phyloP scores from a whole-genome alignment of 2,329 filamentous ascomycete genomes.

The Coleophoma eucalyptorum region DNA sequence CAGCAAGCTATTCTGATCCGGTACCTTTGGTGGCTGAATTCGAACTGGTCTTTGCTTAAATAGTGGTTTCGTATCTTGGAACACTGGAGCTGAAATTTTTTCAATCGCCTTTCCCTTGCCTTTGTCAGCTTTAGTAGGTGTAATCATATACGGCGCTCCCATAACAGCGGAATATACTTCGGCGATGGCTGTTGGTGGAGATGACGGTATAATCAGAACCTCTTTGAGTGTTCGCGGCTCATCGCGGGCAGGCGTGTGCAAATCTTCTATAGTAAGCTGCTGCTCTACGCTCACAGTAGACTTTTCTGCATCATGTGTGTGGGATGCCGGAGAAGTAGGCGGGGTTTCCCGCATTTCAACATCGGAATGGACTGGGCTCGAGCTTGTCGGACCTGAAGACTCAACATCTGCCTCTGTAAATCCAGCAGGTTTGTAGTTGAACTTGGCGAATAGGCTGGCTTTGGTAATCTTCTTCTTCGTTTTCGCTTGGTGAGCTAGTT shows the following conservation, averaged over 20 bases:
- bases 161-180: no score
- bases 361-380: constrained; percentile 51
- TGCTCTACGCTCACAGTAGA: background rate
- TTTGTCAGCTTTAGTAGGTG: constrained; percentile 38
- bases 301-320: constrained; percentile 26
- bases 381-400: constrained; percentile 43
- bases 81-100: constrained; percentile 12
- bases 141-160: no score
- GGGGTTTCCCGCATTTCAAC: constrained; percentile 58
- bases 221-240: constrained; percentile 14
- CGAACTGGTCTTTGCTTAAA: constrained; percentile 29
- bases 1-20: constrained; percentile 27
- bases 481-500: constrained; percentile 83
- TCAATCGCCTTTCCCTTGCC: constrained; percentile 55
- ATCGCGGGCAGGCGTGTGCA: constrained; percentile 6
- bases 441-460: constrained; percentile 75
- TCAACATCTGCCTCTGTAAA: constrained; percentile 28
- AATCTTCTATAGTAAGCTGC: background rate
- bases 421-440: constrained; percentile 61
- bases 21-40: constrained; percentile 34
- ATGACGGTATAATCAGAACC: constrained; percentile 9
- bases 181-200: constrained; percentile 8
- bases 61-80: constrained; percentile 13
- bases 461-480: constrained; percentile 91
- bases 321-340: constrained; percentile 62